These are phyloP conservation scores for Grifola frondosa DNA, from an alignment of 1,284 basidiomycete genomes.

Conservation along the genomic window DNA sequence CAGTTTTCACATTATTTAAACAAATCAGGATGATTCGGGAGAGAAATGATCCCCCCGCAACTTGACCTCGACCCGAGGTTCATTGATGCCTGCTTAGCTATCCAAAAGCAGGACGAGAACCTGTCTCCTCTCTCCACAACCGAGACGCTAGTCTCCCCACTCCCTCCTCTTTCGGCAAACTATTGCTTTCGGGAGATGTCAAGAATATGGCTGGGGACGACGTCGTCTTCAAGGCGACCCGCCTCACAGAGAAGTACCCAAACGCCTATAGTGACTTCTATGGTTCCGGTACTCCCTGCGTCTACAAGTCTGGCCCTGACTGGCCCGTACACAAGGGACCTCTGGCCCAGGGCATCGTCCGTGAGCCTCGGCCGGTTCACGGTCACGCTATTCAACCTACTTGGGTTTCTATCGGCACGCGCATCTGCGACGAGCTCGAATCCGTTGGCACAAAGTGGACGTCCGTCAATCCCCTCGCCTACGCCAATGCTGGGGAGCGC, in stretches of 20 bases:
- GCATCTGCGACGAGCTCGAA: slow-evolving; percentile 26
- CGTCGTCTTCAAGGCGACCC: slow-evolving; percentile 15
- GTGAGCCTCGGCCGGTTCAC: slow-evolving; percentile 33
- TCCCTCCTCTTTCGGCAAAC: neutral
- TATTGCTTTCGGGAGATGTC: neutral
- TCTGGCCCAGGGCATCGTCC: slow-evolving; percentile 26
- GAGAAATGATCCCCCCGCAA: too few species aligned
- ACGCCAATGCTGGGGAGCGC: slow-evolving; percentile 25
- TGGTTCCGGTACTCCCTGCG: slow-evolving; percentile 25
- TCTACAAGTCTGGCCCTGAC: slow-evolving; percentile 27
- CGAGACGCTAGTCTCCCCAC: slow-evolving; percentile 3
- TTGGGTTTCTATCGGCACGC: slow-evolving; percentile 24
- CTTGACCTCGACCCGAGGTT: too few species aligned
- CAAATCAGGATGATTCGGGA: too few species aligned
- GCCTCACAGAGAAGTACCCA: slow-evolving; percentile 29
- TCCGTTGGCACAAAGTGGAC: slow-evolving; percentile 23
- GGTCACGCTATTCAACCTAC: slow-evolving; percentile 23
- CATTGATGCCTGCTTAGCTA: too few species aligned
- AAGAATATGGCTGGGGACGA: slow-evolving; percentile 1
- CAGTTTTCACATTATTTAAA: too few species aligned
- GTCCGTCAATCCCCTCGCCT: slow-evolving; percentile 27
- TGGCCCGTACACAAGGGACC: slow-evolving; percentile 28
- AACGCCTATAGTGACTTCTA: slow-evolving; percentile 32
- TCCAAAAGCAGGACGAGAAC: too few species aligned
- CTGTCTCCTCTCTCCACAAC: slow-evolving; percentile 5